Evolutionary conservation across 169 alveolate genomes (phyloP), one percentile per base, ranked within the genome.

Genomic region (Theileria luwenshuni): DNA sequence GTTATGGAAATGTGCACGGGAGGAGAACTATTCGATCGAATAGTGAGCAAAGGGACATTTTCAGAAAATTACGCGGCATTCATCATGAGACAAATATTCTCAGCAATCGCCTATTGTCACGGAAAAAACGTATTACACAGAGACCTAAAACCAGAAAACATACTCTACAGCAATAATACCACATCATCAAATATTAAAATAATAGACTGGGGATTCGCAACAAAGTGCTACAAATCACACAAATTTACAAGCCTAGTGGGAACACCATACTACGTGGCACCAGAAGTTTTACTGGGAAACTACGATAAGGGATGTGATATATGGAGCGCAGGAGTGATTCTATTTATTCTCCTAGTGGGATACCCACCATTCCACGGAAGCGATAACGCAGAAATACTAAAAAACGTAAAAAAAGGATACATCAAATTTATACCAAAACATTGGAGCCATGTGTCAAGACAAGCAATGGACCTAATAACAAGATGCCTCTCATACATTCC

Each of bases 81-180:
- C 70, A 85, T 97, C 59, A 94, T 95, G 97, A 77, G 93, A 56
- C 98, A 96, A 70, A 68, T 97, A 41, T 86, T 96, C 77, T 88
- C 94, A n/a, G 99, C 98, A 19, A 89, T 96, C 42, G 92, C 92
- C 60, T 97, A 96, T 86, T 91, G 95, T 84, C 99, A 97, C 76
- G 74, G 92, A 13, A 95, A 90, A 73, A 93, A 94, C 71, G 94
- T 97, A 28, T 91, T 94, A 58, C 99, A 97, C 85, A 83, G 98
- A 65, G 99, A 97, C 91, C 84, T 97, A 74, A 97, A 97, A 70
- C 99, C 99, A 17, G 99, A 96, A 69, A 97, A 97, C 91, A 90
- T 97, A 23, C 75, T 97, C 51, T 94, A 94, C 77, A 91, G 87
- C 42, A 94, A 95, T 69, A 90, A 74, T 23, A 87, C 92, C 17